Evolutionary conservation across 1,284 basidiomycete genomes (phyloP), one percentile per base, ranked within the genome.

Genomic region (Naganishia sp.): DNA sequence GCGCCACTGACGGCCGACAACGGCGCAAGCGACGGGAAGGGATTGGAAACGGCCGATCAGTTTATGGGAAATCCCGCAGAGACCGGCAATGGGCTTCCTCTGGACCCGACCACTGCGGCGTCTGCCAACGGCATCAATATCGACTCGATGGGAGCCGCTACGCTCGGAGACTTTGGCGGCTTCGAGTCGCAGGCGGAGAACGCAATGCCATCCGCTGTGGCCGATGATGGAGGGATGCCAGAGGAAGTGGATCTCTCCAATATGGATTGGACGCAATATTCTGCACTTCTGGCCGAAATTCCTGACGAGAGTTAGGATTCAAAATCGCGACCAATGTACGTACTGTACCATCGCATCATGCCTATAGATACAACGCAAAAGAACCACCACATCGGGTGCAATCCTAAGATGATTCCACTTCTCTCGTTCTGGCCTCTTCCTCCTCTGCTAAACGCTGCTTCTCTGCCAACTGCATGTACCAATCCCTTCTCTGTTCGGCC

Each of bases 401-500:
- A 33, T 36, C 42, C 6, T 39, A 39, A 13, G 56, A 44, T 33
- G 56, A 59, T 48, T 61, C 59, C 33, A 61, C 48, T 42, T 52
- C 48, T 21, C 59, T 49, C 59, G 59, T 61, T 46, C 39, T 61
- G 48, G 46, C 33, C 56, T 59, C 59, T 39, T 61, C 59, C 13
- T 42, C 59, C 59, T 61, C 59, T n/a, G 59, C 59, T 50, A 43
- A 42, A 43, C 59, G 59, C 36, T 61, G 46, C 42, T 52, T 15
- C 36, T 49, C 59, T 9, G 49, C 66, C 69, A 75, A 64, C 25
- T 64, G 73, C 9, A 66, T 66, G 70, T 74, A 80, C 77, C 76
- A 79, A 52, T 75, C 68, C 67, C 75, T 72, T 63, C 79, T 75
- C 43, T 70, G 59, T 42, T 77, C 66, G 68, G 73, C 72, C 15